These are phyloP conservation scores for Myriosclerotinia curreyana DNA, from an alignment of 2,329 filamentous ascomycete species.

Conservation along the genomic window DNA sequence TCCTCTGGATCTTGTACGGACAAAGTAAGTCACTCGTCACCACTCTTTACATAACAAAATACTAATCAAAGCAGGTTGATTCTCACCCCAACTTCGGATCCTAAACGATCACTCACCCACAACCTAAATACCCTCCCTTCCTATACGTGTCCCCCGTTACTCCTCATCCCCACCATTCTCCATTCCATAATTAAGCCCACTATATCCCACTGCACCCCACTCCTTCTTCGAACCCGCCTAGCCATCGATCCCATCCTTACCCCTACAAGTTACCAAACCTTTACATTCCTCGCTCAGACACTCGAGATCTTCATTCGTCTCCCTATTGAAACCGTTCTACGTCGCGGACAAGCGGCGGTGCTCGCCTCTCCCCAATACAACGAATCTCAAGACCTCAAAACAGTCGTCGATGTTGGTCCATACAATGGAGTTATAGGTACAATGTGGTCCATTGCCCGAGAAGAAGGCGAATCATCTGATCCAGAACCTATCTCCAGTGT, in stretches of 20 bases:
- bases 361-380: conserved; percentile 42
- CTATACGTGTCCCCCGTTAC: conserved; percentile 65
- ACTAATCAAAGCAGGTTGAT: conserved; percentile 62
- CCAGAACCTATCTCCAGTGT: conserved; percentile 12
- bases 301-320: conserved; percentile 82
- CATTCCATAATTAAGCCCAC: conserved; percentile 82
- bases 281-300: conserved; percentile 76
- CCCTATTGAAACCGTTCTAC: conserved; percentile 86
- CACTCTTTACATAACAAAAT: neutral
- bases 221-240: conserved; percentile 81
- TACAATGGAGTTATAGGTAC: conserved; percentile 89
- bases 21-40: conserved; percentile 46
- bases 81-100: conserved; percentile 73
- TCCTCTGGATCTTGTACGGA: conserved; percentile 86
- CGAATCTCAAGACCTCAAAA: conserved; percentile 44
- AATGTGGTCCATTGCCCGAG: conserved; percentile 79
- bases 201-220: conserved; percentile 76
- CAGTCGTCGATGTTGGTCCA: conserved; percentile 74
- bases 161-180: conserved; percentile 80
- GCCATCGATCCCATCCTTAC: conserved; percentile 78
- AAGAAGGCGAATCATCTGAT: conserved; percentile 67
- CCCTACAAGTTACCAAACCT: conserved; percentile 76
- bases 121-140: conserved; percentile 77
- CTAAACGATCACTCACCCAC: conserved; percentile 69
- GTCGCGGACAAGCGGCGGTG: conserved; percentile 79